phyloP scores from a whole-genome alignment of 306 rosid species.

The Glycine soja region DNA sequence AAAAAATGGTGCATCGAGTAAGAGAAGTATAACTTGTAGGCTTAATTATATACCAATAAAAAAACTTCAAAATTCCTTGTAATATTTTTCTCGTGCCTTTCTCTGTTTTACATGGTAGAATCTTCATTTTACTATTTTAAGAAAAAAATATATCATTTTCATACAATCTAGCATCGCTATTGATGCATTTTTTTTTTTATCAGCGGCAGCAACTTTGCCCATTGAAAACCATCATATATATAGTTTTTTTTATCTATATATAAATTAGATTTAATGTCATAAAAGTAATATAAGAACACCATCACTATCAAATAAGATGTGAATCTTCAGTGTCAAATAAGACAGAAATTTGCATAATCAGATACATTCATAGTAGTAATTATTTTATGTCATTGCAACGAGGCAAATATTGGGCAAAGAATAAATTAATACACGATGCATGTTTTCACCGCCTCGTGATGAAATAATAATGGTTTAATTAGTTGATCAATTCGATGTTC shows the following conservation, averaged over 20 bases:
- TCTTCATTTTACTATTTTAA: background rate
- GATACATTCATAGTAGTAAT: background rate
- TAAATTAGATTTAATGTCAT: background rate
- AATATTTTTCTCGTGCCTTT: background rate
- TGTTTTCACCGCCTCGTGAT: background rate
- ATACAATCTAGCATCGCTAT: background rate
- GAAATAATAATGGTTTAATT: slow-evolving; percentile 25
- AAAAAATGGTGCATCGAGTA: too few relatives aligned
- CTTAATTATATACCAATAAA: background rate
- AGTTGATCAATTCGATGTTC: slow-evolving; percentile 36
- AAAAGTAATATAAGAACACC: slow-evolving; percentile 7
- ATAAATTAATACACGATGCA: background rate
- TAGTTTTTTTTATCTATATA: background rate
- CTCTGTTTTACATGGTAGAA: background rate
- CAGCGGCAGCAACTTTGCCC: background rate
- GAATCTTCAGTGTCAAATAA: slow-evolving; percentile 10
- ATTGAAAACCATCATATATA: background rate
- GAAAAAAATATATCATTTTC: background rate
- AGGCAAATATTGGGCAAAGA: too few relatives aligned
- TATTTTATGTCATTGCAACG: slow-evolving; percentile 20
- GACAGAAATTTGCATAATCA: background rate
- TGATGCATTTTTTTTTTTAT: background rate
- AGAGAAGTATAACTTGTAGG: background rate
- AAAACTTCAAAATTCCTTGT: background rate
- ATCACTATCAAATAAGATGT: slow-evolving; percentile 27